These are phyloP conservation scores for Fraxinus angustifolia DNA, from an alignment of 305 asterid species.

Conservation along the genomic window DNA sequence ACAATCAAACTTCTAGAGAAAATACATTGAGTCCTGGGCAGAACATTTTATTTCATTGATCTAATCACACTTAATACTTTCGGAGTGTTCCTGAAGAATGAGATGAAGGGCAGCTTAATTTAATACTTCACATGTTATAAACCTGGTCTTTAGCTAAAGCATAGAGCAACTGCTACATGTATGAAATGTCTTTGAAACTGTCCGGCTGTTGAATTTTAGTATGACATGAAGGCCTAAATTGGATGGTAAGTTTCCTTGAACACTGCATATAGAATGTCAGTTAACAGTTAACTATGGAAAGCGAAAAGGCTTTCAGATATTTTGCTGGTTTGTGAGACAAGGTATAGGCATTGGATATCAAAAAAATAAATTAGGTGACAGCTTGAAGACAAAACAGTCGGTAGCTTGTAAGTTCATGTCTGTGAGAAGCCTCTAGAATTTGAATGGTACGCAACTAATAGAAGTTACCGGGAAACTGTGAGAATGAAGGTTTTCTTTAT, in stretches of 20 bases:
- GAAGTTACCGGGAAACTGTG: not conserved
- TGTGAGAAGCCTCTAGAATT: not conserved
- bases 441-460: not conserved
- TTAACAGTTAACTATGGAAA: not conserved
- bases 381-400: not conserved
- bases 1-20: not conserved
- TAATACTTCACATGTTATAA: not conserved
- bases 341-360: not conserved
- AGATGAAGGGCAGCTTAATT: not conserved
- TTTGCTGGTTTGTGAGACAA: not conserved
- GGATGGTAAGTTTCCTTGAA: not conserved
- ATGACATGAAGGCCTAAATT: not conserved
- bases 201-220: conserved; percentile 1
- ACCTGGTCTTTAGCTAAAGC: not conserved
- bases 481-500: no score
- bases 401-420: not conserved
- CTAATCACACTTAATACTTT: not conserved
- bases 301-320: not conserved
- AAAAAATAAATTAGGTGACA: not conserved
- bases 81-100: not conserved
- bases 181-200: not conserved
- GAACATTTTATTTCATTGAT: not conserved
- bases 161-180: not conserved
- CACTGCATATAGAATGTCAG: not conserved
- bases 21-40: not conserved